phyloP scores from a whole-genome alignment of 2,329 filamentous ascomycete genomes.

The Clarireedia sp. region DNA sequence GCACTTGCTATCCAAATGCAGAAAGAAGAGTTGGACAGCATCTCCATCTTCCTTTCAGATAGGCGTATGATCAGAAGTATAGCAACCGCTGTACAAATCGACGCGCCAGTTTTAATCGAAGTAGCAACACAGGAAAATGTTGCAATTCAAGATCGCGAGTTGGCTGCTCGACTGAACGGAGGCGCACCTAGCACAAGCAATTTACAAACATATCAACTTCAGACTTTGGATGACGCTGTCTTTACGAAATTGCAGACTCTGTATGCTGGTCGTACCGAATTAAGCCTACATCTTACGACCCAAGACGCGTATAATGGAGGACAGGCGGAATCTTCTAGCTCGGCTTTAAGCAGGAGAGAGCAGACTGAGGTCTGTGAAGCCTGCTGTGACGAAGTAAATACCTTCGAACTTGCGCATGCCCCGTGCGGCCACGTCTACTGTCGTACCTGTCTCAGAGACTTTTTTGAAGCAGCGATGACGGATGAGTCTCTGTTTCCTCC shows the following conservation, averaged over 20 bases:
- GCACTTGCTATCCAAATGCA: conserved; percentile 15
- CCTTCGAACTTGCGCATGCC: conserved; percentile 15
- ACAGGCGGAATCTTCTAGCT: conserved; percentile 8
- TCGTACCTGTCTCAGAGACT: conserved; percentile 35
- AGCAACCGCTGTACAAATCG: conserved; percentile 17
- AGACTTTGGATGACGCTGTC: conserved; percentile 14
- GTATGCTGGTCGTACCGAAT: conserved; percentile 6
- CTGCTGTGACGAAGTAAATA: conserved; percentile 13
- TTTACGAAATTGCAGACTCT: conserved; percentile 16
- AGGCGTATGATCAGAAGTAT: conserved; percentile 18
- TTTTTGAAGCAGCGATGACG: conserved; percentile 37
- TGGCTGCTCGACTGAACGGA: conserved; percentile 11
- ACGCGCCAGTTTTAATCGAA: conserved; percentile 12
- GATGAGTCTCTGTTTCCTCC: conserved; percentile 50
- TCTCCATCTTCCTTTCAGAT: conserved; percentile 11
- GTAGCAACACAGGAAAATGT: conserved; percentile 11
- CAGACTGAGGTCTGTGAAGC: neutral
- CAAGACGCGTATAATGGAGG: neutral
- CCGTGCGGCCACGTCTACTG: conserved; percentile 46
- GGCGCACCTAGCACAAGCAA: neutral
- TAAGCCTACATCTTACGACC: neutral
- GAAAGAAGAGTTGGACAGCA: conserved; percentile 12
- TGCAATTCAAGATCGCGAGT: conserved; percentile 12
- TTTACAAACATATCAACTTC: neutral
- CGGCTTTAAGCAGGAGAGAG: neutral